phyloP scores from a whole-genome alignment of 2,329 filamentous ascomycete genomes.

The Paecilomyces sp. region DNA sequence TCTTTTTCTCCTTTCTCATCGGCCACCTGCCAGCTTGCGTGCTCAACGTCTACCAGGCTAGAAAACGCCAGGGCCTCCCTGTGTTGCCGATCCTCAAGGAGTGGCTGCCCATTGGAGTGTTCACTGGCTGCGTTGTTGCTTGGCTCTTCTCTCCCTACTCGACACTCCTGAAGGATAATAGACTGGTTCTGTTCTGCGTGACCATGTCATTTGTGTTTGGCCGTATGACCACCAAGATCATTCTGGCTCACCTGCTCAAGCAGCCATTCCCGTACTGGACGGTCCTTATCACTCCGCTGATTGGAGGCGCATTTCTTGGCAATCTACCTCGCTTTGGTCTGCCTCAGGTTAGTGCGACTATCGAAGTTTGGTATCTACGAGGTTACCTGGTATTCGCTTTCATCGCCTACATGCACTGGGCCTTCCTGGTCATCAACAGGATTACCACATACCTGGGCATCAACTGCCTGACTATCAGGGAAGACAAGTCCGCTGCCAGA shows the following conservation, averaged over 20 bases:
- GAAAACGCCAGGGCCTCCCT: conserved; percentile 64
- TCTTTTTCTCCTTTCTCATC: conserved; percentile 58
- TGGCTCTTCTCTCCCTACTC: conserved; percentile 93
- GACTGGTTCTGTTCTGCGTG: conserved; percentile 83
- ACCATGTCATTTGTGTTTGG: conserved; percentile 97
- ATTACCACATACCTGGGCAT: conserved; percentile 92
- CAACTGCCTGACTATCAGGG: conserved; percentile 79
- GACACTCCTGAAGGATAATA: conserved; percentile 71
- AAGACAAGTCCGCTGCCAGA: conserved; percentile 24
- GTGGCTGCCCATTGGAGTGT: conserved; percentile 86
- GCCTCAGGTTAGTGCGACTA: conserved; percentile 53
- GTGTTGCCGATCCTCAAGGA: conserved; percentile 80
- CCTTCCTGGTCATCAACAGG: conserved; percentile 77
- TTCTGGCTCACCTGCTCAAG: conserved; percentile 84
- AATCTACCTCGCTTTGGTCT: conserved; percentile 77
- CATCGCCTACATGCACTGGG: conserved; percentile 90
- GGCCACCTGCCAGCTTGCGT: conserved; percentile 86
- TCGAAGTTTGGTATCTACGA: conserved; percentile 76
- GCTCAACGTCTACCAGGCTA: conserved; percentile 72
- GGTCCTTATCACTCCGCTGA: conserved; percentile 75
- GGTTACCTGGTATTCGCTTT: conserved; percentile 76
- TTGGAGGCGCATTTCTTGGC: conserved; percentile 73
- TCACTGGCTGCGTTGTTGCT: conserved; percentile 63
- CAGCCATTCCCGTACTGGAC: conserved; percentile 98
- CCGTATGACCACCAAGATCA: conserved; percentile 98